Evolutionary conservation across 2,329 filamentous ascomycete species (phyloP).

Genomic region (Curvularia hawaiiensis): DNA sequence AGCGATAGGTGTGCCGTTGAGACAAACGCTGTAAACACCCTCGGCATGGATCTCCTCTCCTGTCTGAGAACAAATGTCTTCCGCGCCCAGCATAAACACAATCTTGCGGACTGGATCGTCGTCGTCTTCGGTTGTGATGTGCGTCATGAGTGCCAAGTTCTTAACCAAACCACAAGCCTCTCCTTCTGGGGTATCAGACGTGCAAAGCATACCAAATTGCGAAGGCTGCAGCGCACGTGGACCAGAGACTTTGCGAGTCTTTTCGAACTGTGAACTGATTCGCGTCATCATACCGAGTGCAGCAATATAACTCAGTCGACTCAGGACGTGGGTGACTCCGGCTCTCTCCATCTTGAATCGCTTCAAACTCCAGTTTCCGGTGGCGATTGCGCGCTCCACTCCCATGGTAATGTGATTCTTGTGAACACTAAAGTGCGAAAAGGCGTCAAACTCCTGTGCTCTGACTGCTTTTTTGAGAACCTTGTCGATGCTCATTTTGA

Average conservation of each 20-base stretch:
- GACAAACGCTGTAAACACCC: constrained; percentile 86
- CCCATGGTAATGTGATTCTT: constrained; percentile 88
- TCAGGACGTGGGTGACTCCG: constrained; percentile 94
- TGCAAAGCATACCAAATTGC: constrained; percentile 97
- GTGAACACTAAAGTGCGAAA: constrained; percentile 81
- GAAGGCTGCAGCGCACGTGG: constrained; percentile 95
- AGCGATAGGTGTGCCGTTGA: constrained; percentile 94
- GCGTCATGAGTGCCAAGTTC: constrained; percentile 97
- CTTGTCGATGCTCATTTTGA: constrained; percentile 95
- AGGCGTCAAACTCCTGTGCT: constrained; percentile 85
- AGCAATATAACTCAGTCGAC: constrained; percentile 92
- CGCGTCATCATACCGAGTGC: constrained; percentile 99
- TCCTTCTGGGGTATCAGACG: constrained; percentile 96
- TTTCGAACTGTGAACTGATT: constrained; percentile 98
- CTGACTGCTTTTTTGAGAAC: constrained; percentile 92
- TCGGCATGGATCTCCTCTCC: constrained; percentile 86
- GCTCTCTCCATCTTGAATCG: constrained; percentile 99
- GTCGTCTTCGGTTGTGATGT: constrained; percentile 96
- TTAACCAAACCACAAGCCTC: constrained; percentile 98
- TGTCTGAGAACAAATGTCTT: constrained; percentile 77
- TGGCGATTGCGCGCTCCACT: constrained; percentile 95
- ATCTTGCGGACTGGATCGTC: constrained; percentile 87
- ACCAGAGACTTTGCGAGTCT: constrained; percentile 94
- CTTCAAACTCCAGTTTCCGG: constrained; percentile 97
- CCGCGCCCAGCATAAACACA: constrained; percentile 84